Percentiles rank a stretch among this genome's conserved stretches.
These are phyloP conservation scores for Leishmania arabica DNA, from an alignment of 208 protist genomes.

Conservation along the genomic window DNA sequence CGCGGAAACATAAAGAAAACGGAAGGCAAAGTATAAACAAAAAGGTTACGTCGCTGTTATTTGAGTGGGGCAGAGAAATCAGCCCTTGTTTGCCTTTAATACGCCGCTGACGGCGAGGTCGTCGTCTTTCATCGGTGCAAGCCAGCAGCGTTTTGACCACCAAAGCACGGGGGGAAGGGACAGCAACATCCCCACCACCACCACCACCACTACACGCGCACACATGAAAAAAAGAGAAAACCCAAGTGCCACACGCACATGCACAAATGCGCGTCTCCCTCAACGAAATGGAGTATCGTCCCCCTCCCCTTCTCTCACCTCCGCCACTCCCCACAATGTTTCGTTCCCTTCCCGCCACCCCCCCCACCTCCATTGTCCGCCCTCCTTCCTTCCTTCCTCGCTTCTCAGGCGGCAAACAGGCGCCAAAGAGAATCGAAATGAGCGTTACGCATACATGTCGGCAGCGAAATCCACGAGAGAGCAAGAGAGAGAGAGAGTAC, in stretches of 20 bases:
- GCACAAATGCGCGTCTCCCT: neutral
- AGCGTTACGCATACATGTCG: neutral
- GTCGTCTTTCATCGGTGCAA: neutral
- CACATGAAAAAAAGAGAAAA: neutral
- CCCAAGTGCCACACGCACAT: neutral
- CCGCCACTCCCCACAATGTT: neutral
- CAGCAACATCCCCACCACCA: neutral
- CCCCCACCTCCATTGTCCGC: neutral
- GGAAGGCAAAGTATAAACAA: conserved; percentile 4
- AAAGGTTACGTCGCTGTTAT: neutral
- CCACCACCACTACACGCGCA: too few relatives aligned
- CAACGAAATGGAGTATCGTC: neutral
- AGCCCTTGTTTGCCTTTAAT: neutral
- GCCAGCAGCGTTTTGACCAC: neutral
- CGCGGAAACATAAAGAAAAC: conserved; percentile 4
- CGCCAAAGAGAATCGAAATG: neutral
- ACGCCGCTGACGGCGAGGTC: neutral
- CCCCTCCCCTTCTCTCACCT: neutral
- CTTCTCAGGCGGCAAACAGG: neutral
- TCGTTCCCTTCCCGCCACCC: neutral
- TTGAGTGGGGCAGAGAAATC: neutral
- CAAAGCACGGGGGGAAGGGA: neutral
- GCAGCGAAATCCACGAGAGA: neutral
- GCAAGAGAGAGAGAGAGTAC: neutral
- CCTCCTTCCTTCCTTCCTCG: neutral